Conservation (phyloP, 768 basidiomycete species). For the Pulveroboletus frians region DNA sequence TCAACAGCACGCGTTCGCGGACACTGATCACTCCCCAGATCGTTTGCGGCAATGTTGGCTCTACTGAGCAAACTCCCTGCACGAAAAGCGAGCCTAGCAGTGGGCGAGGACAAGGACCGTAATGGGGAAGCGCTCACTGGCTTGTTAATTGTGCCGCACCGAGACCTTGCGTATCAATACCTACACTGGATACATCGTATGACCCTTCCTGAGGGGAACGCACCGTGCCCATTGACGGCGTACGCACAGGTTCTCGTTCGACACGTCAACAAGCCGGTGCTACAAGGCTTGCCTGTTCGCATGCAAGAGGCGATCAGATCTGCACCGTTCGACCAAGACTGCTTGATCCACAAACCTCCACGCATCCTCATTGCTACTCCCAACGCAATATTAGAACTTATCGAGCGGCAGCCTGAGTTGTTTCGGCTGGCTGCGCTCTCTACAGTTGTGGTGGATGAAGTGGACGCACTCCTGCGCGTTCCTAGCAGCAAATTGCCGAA, state of each 20-base stretch:
- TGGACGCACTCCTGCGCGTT: conserved; percentile 62
- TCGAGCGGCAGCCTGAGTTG: conserved; percentile 38
- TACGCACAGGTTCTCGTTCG: conserved; percentile 62
- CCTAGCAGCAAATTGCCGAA: conserved; percentile 37
- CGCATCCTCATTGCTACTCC: conserved; percentile 72
- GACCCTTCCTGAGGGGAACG: conserved; percentile 28
- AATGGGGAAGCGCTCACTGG: conserved; percentile 39
- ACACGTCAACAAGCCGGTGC: conserved; percentile 30
- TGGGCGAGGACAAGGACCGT: conserved; percentile 16
- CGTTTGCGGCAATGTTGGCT: conserved; percentile 65
- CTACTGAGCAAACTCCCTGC: conserved; percentile 53
- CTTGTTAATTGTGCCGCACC: conserved; percentile 66
- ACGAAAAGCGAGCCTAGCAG: conserved; percentile 12
- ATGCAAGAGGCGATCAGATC: conserved; percentile 28
- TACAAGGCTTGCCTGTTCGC: conserved; percentile 18
- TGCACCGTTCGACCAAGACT: conserved; percentile 29
- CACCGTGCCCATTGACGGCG: conserved; percentile 34
- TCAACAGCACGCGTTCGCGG: neutral
- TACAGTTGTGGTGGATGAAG: conserved; percentile 69
- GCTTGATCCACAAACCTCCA: conserved; percentile 43
- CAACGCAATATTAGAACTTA: conserved; percentile 57
- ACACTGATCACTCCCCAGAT: conserved; percentile 38
- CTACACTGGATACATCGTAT: conserved; percentile 60
- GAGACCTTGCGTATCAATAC: conserved; percentile 66
- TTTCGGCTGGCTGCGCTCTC: conserved; percentile 46